Conservation (phyloP, 257 asterid species). For the Lycium ferocissimum region DNA sequence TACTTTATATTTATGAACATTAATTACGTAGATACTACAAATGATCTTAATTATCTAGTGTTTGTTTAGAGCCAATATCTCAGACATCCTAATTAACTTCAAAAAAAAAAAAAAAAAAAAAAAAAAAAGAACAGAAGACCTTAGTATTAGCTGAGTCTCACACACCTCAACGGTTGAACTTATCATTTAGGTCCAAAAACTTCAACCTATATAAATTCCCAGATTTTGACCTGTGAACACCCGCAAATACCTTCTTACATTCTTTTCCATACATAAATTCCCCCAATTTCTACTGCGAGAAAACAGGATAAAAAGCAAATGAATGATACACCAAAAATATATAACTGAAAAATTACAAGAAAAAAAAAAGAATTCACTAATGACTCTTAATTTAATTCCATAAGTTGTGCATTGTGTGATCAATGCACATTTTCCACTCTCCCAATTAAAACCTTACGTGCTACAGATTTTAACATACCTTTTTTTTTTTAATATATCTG, state of each 20-base stretch:
- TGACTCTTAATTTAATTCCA: background rate
- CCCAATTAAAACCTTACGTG: slow-evolving; percentile 23
- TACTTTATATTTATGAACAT: no score
- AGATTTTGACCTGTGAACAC: background rate
- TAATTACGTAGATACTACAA: no score
- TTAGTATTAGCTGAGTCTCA: background rate
- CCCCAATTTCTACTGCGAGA: background rate
- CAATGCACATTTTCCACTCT: slow-evolving; percentile 28
- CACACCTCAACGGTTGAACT: background rate
- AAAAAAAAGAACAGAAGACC: no score
- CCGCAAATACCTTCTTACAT: slow-evolving; percentile 14
- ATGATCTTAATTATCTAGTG: no score
- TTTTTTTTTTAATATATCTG: slow-evolving; percentile 16
- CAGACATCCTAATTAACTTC: no score
- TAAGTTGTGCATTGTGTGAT: slow-evolving; percentile 25
- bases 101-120: no score
- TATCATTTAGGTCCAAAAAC: background rate
- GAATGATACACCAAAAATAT: slow-evolving; percentile 23
- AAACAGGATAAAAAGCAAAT: background rate
- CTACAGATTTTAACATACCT: slow-evolving; percentile 19
- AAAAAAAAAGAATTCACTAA: background rate
- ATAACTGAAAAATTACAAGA: background rate
- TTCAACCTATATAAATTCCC: background rate
- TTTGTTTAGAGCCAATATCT: no score
- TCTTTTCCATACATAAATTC: background rate